phyloP scores from a whole-genome alignment of 768 basidiomycete species.

The Suillus cothurnatus region DNA sequence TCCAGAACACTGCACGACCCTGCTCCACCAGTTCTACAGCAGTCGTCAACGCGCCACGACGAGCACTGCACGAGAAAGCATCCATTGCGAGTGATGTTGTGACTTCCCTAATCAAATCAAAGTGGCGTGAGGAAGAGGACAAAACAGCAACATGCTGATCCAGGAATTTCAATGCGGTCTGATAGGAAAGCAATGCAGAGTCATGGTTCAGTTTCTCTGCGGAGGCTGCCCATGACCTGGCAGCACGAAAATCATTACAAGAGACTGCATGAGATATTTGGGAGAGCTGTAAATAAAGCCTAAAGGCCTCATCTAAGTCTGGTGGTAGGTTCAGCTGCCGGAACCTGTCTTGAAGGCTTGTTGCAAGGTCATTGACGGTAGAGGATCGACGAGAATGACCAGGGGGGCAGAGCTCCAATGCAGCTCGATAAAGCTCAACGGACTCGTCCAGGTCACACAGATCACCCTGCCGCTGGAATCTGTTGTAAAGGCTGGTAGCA shows the following conservation, averaged over 20 bases:
- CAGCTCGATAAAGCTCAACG: neutral
- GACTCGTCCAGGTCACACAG: neutral
- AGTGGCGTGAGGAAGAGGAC: neutral
- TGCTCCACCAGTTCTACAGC: slow-evolving; percentile 17
- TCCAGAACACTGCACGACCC: slow-evolving; percentile 32
- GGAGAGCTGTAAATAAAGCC: neutral
- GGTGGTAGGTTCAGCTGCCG: rapidly evolving
- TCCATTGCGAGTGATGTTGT: neutral
- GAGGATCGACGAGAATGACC: too few species aligned
- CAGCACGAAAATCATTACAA: neutral
- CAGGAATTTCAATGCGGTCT: neutral
- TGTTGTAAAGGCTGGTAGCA: too few species aligned
- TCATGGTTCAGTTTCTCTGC: neutral
- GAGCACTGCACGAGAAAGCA: neutral
- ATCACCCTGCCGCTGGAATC: too few species aligned
- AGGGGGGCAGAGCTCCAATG: neutral
- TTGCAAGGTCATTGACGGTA: rapidly evolving
- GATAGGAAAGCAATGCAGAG: neutral
- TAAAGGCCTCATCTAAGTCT: neutral
- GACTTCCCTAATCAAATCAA: neutral
- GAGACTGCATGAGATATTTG: neutral
- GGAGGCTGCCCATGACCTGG: neutral
- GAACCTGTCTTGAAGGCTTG: neutral
- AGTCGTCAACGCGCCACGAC: neutral
- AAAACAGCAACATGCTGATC: neutral